These are phyloP conservation scores for Plantago elongata DNA, from an alignment of 257 asterid species.

Conservation along the genomic window DNA sequence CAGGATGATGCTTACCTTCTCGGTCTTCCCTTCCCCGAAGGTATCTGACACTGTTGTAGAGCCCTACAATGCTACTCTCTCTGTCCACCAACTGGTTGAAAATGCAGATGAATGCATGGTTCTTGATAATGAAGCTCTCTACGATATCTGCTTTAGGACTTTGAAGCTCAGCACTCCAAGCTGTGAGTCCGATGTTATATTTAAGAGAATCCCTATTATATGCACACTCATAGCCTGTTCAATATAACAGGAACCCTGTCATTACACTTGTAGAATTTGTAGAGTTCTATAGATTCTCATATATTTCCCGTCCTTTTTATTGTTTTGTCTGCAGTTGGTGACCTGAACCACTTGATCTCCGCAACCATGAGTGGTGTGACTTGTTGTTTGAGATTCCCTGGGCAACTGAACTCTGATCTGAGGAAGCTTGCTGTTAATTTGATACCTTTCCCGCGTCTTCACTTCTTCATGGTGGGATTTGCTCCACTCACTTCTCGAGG, in stretches of 20 bases:
- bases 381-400: constrained; percentile 57
- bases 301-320: not conserved
- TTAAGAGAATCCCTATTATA: not conserved
- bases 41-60: constrained; percentile 68
- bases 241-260: not conserved
- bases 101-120: constrained; percentile 75
- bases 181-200: constrained; percentile 29
- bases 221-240: not conserved
- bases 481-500: constrained; percentile 63
- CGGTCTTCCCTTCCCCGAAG: constrained; percentile 68
- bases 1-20: constrained; percentile 73
- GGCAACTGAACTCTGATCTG: constrained; percentile 63
- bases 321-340: constrained; percentile 41
- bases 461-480: constrained; percentile 66
- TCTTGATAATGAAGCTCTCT: constrained; percentile 63
- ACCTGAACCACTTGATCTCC: constrained; percentile 58
- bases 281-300: not conserved
- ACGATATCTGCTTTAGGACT: constrained; percentile 61
- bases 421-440: constrained; percentile 57
- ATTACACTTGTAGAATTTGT: too few relatives aligned
- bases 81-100: constrained; percentile 63
- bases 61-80: constrained; percentile 62
- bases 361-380: constrained; percentile 73
- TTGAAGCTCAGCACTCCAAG: constrained; percentile 67
- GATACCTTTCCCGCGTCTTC: constrained; percentile 67